Evolutionary conservation across 2,329 filamentous ascomycete species (phyloP), one percentile per base, ranked within the genome.

Genomic region (Pseudophaeomoniella oleicola): DNA sequence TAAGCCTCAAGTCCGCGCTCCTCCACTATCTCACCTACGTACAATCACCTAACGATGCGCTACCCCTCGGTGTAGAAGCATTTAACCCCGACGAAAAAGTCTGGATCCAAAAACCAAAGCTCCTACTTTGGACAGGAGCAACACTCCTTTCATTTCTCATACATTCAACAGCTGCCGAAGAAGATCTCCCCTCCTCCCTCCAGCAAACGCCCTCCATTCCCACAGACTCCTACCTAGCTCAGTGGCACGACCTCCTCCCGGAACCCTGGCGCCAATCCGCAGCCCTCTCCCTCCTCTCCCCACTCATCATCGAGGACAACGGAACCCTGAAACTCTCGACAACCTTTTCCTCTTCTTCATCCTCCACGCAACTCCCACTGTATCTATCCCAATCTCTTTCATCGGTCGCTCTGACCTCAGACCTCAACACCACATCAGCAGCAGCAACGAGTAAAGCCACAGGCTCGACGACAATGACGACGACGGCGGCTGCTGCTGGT

Each of bases 201-300:
- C 6, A 6, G 6, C 6, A 32, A 32, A 32, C 6, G 6, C 6
- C 4, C 6, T 9, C 5, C 17, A 27, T 36, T 14, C 13, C 22
- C 4, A 36, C 13, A 11, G 18, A 30, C 10, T 50, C 58, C 5
- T 62, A 58, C 22, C 36, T 62, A 5, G 50, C 50, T 33, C 45
- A 46, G 9, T 64, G 61, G 61, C 60, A 55, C 40, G 58, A 63
- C 40, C 50, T 53, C 36, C 46, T 63, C 27, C 60, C 59, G n/a
- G 61, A 64, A 38, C 39, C 51, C 18, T 64, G 60, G 60, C 55
- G 58, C 37, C 39, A 40, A 10, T 50, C 59, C 17, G 56, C 50
- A 14, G 41, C 47, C 13, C 41, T 57, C 19, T 51, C 53, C 12
- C 53, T 52, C 29, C 35, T 62, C 15, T 12, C 10, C 5, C 18